A percentile compares a stretch with the other conserved stretches of the same genome.
These are phyloP conservation scores for Geosmithia putterillii DNA, from an alignment of 2,329 filamentous ascomycete genomes.

Conservation along the genomic window DNA sequence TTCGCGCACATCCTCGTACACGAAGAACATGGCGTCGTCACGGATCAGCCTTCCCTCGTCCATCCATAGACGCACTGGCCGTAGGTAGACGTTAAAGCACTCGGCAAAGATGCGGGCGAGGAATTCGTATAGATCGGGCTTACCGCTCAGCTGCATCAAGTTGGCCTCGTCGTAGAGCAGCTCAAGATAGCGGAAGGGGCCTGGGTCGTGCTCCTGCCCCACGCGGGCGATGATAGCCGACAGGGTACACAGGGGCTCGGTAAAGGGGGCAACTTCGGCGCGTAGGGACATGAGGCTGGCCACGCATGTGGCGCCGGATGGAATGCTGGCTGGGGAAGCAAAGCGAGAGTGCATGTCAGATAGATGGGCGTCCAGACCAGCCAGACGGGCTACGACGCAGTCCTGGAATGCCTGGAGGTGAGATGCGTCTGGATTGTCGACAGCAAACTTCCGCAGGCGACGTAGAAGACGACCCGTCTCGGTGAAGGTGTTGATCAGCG, in stretches of 20 bases:
- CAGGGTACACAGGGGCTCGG: conserved; percentile 46
- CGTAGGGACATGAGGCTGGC: conserved; percentile 54
- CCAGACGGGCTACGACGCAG: conserved; percentile 44
- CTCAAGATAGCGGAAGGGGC: conserved; percentile 66
- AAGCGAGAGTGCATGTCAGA: conserved; percentile 48
- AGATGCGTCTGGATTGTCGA: conserved; percentile 33
- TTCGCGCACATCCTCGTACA: conserved; percentile 44
- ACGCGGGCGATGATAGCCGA: conserved; percentile 49
- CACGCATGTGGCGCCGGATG: conserved; percentile 32
- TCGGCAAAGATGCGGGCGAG: conserved; percentile 63
- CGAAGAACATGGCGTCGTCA: conserved; percentile 63
- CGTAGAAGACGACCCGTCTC: conserved; percentile 32
- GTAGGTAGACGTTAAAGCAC: conserved; percentile 72
- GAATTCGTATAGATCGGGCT: conserved; percentile 46
- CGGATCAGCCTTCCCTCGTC: conserved; percentile 57
- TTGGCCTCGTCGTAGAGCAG: conserved; percentile 60
- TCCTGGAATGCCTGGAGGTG: conserved; percentile 62
- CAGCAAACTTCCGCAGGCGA: conserved; percentile 30
- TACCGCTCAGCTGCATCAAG: conserved; percentile 56
- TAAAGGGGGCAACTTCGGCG: conserved; percentile 38
- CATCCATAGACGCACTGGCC: conserved; percentile 76
- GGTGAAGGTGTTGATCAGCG: conserved; percentile 32
- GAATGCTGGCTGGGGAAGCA: conserved; percentile 26
- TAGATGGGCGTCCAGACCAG: conserved; percentile 44
- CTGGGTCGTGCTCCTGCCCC: conserved; percentile 30